A percentile compares a stretch with the other conserved stretches of the same genome.
Conservation (phyloP, 371 early-diverging fungal genomes). For the Mortierella sp. region DNA sequence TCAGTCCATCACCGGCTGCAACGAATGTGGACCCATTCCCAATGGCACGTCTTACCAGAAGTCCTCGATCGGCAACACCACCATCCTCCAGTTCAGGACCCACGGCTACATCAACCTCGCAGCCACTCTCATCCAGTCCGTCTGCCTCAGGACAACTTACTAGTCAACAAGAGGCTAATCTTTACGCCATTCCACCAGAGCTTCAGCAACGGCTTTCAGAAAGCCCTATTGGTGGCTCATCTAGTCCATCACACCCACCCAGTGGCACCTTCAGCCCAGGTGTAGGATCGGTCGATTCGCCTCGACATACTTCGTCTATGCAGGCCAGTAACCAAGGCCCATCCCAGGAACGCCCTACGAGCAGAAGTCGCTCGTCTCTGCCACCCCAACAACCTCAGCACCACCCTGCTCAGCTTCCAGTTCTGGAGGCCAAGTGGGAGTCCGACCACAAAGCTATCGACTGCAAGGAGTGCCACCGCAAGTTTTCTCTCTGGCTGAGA, state of each 20-base stretch:
- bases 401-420: conserved; percentile 37
- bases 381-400: conserved; percentile 9
- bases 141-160: neutral
- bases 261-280: neutral
- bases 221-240: neutral
- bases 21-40: conserved; percentile 38
- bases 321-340: neutral
- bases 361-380: conserved; percentile 65
- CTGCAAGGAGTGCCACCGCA: conserved; percentile 76
- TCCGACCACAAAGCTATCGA: conserved; percentile 73
- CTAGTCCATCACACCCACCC: neutral
- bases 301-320: neutral
- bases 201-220: conserved; percentile 6
- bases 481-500: conserved; percentile 76
- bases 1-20: conserved; percentile 27
- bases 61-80: conserved; percentile 26
- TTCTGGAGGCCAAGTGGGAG: conserved; percentile 71
- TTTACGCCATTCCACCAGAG: conserved; percentile 7
- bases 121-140: neutral
- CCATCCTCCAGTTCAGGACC: conserved; percentile 45
- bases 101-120: neutral
- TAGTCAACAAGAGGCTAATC: neutral
- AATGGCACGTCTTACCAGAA: conserved; percentile 39
- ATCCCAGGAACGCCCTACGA: conserved; percentile 14
- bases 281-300: neutral